Percentiles rank a stretch among this genome's conserved stretches.
Conservation (phyloP, 352 stramenopile species). For the Phytophthora syringae region DNA sequence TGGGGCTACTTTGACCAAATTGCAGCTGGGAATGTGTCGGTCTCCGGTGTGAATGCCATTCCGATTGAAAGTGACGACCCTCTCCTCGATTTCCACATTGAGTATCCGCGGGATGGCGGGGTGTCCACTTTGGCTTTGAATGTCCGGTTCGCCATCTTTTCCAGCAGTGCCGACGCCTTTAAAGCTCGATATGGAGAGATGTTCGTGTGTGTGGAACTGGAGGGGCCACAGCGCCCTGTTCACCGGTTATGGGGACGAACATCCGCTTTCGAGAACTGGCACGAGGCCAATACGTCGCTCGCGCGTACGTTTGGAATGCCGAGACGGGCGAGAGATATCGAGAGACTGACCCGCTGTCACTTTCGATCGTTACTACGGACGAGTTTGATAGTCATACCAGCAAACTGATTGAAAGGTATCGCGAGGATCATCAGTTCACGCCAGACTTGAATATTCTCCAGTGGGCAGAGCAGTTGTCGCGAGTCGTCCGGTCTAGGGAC, state of each 20-base stretch:
- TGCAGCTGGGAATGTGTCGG: neutral
- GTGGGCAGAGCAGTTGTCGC: constrained; percentile 14
- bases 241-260: constrained; percentile 13
- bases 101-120: neutral
- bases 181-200: neutral
- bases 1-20: neutral
- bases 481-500: too few species aligned
- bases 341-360: neutral
- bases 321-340: neutral
- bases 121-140: neutral
- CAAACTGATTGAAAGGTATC: neutral
- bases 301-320: constrained; percentile 7
- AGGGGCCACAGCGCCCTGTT: constrained; percentile 3
- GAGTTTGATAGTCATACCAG: constrained; percentile 6
- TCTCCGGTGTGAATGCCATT: neutral
- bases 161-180: neutral
- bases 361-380: constrained; percentile 6
- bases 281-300: constrained; percentile 3
- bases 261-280: constrained; percentile 26
- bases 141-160: constrained; percentile 1
- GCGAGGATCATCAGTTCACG: constrained; percentile 5
- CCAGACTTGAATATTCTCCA: constrained; percentile 1
- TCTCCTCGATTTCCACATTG: neutral
- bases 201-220: constrained; percentile 21
- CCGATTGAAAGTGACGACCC: neutral